Base-by-base conservation (phyloP, 208 protist genomes). In the Crithidia acanthocephali region DNA sequence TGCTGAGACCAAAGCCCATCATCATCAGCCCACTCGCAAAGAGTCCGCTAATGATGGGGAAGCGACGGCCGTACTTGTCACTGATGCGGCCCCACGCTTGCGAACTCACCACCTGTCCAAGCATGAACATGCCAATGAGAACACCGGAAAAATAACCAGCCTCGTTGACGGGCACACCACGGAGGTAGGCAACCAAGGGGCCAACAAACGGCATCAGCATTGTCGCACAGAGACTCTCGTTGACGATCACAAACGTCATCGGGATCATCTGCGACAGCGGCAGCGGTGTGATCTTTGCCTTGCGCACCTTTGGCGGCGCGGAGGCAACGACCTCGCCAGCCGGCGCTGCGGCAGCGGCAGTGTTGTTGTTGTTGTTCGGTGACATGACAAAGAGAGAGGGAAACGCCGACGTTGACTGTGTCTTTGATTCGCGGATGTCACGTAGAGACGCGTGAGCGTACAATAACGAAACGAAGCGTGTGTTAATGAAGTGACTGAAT, bases 171-270 rank as follows among this genome's bases (percentile, higher is more conserved):
- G 74, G 65, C 0, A 58, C 44, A 10, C 76, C 71, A n/a, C 74
- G 62, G 0, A 94, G 56, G 25, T 81, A 71, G 2, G 89, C 74
- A 15, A 94, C 71, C 23, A 89, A 71, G 0, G 79, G 57, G 22
- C 80, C 84, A 5, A 94, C 74, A 68, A 91, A 91, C 20, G 86
- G 89, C 42, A 84, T 59, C 44, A 89, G 73, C 77, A 94, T 91
- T 30, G 79, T 86, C 10, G 56, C 63, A 33, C 79, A 86, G 0
- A 94, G 57, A 35, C 81, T 86, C 58, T 91, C 84, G 60, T 81
- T 94, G 47, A 91, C 50, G 4, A 90, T 62, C 0, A 90, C 79
- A 53, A 94, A 70, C 15, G 71, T 75, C 69, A 94, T 79, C n/a
- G 79, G 57, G 13, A 87, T 68, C 68, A 90, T 79, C 60, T 91